These are phyloP conservation scores for Syzygium syzygioides DNA, from an alignment of 441 rosid genomes.

Conservation along the genomic window DNA sequence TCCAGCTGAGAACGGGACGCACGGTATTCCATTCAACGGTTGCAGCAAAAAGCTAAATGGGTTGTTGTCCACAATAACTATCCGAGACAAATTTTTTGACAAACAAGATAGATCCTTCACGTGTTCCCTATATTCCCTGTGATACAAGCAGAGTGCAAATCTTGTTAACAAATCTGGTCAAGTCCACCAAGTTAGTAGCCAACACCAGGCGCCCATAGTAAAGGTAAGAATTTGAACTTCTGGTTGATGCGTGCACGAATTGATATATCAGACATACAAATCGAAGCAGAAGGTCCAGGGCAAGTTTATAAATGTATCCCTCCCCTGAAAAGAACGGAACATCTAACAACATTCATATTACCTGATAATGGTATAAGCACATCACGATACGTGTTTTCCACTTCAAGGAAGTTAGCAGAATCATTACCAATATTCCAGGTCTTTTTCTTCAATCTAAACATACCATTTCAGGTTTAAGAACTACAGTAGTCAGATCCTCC, in stretches of 20 bases:
- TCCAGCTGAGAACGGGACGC: constrained; percentile 27
- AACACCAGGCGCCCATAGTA: background rate
- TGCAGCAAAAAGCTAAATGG: constrained; percentile 38
- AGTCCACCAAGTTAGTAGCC: background rate
- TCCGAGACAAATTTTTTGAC: constrained; percentile 19
- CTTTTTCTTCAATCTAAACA: background rate
- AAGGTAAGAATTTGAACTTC: background rate
- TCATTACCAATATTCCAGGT: background rate
- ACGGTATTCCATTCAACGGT: constrained; percentile 33
- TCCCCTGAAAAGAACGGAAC: background rate
- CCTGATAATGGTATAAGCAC: background rate
- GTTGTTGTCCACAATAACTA: constrained; percentile 32
- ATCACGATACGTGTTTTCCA: background rate
- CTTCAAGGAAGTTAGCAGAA: background rate
- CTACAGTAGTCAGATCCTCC: background rate
- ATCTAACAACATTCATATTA: background rate
- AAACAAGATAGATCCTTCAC: constrained; percentile 32
- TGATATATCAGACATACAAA: background rate
- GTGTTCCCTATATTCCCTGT: constrained; percentile 28
- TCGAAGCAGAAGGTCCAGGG: background rate
- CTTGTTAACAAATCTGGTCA: background rate
- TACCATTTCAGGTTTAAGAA: background rate
- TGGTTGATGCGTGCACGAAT: background rate
- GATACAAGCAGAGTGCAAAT: background rate
- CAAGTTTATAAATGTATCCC: background rate